Evolutionary conservation across 768 basidiomycete genomes (phyloP).

Genomic region (Collybiopsis confluens): DNA sequence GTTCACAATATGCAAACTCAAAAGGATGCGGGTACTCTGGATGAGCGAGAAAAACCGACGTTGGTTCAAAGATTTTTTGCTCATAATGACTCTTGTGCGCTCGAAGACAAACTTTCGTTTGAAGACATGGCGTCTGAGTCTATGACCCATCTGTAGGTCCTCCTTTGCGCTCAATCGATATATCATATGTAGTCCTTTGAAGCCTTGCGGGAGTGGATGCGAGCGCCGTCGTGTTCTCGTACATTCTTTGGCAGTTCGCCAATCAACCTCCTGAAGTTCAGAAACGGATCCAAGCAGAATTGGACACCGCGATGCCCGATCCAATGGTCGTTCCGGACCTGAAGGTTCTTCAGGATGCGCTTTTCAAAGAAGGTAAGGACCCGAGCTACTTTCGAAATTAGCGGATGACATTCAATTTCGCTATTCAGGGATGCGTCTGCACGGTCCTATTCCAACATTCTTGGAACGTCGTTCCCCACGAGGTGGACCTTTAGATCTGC

Average conservation of each 20-base stretch:
- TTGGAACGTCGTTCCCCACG: constrained; percentile 76
- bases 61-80: constrained; percentile 68
- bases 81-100: constrained; percentile 43
- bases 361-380: constrained; percentile 58
- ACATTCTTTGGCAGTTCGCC: constrained; percentile 75
- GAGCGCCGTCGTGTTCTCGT: constrained; percentile 66
- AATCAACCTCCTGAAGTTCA: constrained; percentile 63
- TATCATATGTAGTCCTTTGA: not conserved
- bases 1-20: constrained; percentile 72
- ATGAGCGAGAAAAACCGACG: constrained; percentile 54
- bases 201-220: constrained; percentile 81
- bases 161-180: constrained; percentile 4
- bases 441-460: constrained; percentile 64
- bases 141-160: constrained; percentile 72
- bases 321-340: constrained; percentile 57
- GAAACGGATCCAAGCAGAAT: constrained; percentile 60
- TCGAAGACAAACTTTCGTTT: constrained; percentile 52
- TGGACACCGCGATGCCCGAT: constrained; percentile 70
- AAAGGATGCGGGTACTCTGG: constrained; percentile 50
- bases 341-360: constrained; percentile 49
- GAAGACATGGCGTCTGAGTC: constrained; percentile 74
- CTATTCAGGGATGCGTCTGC: constrained; percentile 61
- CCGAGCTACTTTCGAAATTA: not conserved
- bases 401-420: not conserved
- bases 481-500: constrained; percentile 59